Evolutionary conservation across 2,329 filamentous ascomycete species (phyloP).

Genomic region (Pleomassaria siparia): DNA sequence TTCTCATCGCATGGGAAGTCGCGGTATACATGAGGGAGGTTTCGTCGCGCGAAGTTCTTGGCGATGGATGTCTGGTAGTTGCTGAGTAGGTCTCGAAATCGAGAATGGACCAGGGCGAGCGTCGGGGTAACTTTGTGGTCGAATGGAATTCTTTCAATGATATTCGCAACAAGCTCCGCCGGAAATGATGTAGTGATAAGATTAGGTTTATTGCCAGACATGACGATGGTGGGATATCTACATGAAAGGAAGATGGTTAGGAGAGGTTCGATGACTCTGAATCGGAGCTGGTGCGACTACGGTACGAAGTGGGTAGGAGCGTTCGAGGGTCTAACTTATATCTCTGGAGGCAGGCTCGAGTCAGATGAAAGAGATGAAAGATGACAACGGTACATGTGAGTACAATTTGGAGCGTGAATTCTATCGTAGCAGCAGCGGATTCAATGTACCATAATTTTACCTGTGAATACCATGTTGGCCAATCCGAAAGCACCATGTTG

Average conservation of each 20-base stretch:
- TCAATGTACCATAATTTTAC: no score
- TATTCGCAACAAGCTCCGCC: slow-evolving; percentile 6
- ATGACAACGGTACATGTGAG: neutral
- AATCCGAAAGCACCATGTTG: neutral
- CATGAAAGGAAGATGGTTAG: neutral
- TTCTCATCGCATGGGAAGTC: slow-evolving; percentile 26
- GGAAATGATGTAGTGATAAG: slow-evolving; percentile 4
- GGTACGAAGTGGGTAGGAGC: neutral
- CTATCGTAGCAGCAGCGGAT: no score
- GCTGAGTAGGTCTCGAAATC: slow-evolving; percentile 8
- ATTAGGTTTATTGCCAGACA: neutral
- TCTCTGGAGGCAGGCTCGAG: neutral
- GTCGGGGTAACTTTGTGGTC: neutral
- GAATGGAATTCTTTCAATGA: slow-evolving; percentile 4
- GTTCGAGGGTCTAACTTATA: neutral
- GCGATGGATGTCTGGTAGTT: slow-evolving; percentile 32
- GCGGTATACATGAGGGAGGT: slow-evolving; percentile 28
- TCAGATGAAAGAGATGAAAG: neutral
- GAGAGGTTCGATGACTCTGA: no score
- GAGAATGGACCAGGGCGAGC: slow-evolving; percentile 2
- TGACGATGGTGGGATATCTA: neutral
- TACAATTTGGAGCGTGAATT: neutral
- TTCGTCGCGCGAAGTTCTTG: slow-evolving; percentile 20
- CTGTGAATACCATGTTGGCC: neutral
- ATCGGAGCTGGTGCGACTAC: neutral